phyloP scores from a whole-genome alignment of 192 early-diverging fungal genomes.

The Umbelopsis sp. region DNA sequence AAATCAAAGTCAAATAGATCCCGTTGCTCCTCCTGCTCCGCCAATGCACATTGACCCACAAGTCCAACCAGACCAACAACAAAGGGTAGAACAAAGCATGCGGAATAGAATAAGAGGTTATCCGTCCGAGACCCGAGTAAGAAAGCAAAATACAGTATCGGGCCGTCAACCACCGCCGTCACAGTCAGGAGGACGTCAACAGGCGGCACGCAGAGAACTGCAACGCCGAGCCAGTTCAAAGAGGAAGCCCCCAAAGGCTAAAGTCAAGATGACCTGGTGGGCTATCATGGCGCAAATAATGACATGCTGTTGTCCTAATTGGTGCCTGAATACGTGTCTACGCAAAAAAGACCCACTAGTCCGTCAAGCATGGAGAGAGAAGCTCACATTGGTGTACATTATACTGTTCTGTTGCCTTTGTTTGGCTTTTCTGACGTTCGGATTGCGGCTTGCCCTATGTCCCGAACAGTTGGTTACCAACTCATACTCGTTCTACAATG shows the following conservation, averaged over 20 bases:
- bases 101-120: slow-evolving; percentile 8
- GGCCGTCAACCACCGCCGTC: slow-evolving; percentile 21
- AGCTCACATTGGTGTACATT: slow-evolving; percentile 75
- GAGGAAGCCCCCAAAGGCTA: slow-evolving; percentile 27
- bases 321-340: neutral
- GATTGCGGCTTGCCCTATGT: slow-evolving; percentile 18
- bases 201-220: neutral
- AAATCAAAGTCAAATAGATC: neutral
- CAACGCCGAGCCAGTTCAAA: slow-evolving; percentile 19
- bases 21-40: neutral
- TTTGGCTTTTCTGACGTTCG: slow-evolving; percentile 15
- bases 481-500: neutral
- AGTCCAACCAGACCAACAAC: neutral
- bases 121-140: slow-evolving; percentile 1
- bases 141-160: neutral
- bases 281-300: neutral
- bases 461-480: neutral
- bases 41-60: neutral
- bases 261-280: slow-evolving; percentile 19
- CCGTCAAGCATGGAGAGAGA: slow-evolving; percentile 91
- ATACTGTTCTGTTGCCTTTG: slow-evolving; percentile 70
- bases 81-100: slow-evolving; percentile 18
- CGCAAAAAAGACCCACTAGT: slow-evolving; percentile 37
- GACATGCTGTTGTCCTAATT: slow-evolving; percentile 21
- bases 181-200: slow-evolving; percentile 20